These are phyloP conservation scores for Lecanicillium sp. DNA, from an alignment of 2,329 filamentous ascomycete genomes.

Conservation along the genomic window DNA sequence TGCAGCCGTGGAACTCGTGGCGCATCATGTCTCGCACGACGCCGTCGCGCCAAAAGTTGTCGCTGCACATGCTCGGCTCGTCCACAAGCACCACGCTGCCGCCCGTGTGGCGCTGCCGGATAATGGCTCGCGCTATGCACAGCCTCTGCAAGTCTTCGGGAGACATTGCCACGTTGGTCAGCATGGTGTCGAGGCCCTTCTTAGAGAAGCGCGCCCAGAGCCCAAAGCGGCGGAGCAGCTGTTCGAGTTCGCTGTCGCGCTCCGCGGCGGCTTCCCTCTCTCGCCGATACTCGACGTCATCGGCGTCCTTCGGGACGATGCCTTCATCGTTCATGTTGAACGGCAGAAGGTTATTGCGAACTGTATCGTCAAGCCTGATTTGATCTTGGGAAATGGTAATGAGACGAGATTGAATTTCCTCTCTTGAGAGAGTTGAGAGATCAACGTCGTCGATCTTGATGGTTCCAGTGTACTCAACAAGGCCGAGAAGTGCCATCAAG, in stretches of 20 bases:
- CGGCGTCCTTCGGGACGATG: neutral
- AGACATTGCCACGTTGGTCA: neutral
- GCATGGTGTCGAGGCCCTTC: neutral
- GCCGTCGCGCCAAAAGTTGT: neutral
- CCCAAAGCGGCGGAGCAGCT: neutral
- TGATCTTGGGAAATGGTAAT: constrained; percentile 42
- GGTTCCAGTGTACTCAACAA: constrained; percentile 15
- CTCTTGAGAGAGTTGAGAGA: constrained; percentile 31
- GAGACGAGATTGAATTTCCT: constrained; percentile 35
- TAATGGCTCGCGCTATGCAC: constrained; percentile 7
- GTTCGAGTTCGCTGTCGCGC: constrained; percentile 1
- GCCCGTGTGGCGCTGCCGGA: constrained; percentile 3
- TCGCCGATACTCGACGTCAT: neutral
- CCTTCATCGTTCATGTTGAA: neutral
- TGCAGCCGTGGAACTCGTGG: constrained; percentile 6
- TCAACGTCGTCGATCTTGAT: constrained; percentile 38
- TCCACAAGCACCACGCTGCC: constrained; percentile 10
- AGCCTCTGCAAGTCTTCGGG: neutral
- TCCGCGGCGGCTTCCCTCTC: neutral
- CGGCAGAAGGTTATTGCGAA: constrained; percentile 34
- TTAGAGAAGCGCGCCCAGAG: neutral
- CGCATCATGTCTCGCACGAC: constrained; percentile 7
- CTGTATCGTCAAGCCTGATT: constrained; percentile 34
- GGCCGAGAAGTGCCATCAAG: constrained; percentile 4
- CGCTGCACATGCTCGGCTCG: constrained; percentile 2